phyloP scores from a whole-genome alignment of 1,284 basidiomycete genomes.

The Boletus sp. region DNA sequence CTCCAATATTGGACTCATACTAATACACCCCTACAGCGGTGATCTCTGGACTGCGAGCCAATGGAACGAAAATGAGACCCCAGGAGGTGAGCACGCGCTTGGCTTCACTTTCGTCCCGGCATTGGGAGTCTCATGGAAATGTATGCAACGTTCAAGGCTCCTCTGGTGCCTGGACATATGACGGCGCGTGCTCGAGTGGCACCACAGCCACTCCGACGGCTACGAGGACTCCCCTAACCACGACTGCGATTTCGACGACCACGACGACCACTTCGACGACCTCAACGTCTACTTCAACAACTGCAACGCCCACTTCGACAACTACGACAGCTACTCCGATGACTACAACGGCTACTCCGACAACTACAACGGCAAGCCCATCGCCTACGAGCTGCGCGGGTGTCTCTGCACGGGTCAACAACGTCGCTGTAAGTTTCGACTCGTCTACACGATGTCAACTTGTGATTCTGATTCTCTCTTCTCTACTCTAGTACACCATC shows the following conservation, averaged over 20 bases:
- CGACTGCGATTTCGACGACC: no score
- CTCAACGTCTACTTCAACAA: no score
- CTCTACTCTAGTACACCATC: constrained; percentile 21
- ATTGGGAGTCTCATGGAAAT: not conserved
- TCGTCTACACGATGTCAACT: not conserved
- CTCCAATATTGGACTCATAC: not conserved
- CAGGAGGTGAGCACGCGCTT: constrained; percentile 27
- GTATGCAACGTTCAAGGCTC: not conserved
- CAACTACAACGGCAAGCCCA: not conserved
- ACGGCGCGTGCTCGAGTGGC: constrained; percentile 11
- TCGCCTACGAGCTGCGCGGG: constrained; percentile 26
- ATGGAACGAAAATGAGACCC: constrained; percentile 29
- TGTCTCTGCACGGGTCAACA: constrained; percentile 28
- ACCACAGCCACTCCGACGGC: no score
- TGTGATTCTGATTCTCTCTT: not conserved
- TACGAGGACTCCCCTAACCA: no score
- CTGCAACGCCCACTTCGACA: no score
- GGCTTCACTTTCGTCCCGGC: not conserved
- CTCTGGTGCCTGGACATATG: constrained; percentile 28
- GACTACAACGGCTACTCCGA: not conserved
- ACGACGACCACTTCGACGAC: no score
- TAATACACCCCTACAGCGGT: constrained; percentile 24
- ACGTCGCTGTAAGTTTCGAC: constrained; percentile 20
- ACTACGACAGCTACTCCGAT: no score
- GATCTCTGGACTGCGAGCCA: constrained; percentile 32